These are phyloP conservation scores for Chalciporus piperatus DNA, from an alignment of 768 basidiomycete species.

Conservation along the genomic window DNA sequence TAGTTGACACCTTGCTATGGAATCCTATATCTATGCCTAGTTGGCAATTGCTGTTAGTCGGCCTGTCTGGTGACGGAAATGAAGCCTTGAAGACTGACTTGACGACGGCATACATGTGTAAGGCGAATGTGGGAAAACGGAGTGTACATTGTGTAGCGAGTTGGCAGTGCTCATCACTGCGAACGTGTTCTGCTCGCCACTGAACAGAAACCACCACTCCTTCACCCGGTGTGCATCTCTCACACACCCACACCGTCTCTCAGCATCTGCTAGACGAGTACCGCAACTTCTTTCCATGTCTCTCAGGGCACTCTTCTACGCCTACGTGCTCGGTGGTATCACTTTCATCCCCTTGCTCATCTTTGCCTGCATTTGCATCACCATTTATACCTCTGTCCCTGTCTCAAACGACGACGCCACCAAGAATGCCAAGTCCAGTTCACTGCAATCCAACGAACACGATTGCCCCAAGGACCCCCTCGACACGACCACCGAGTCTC, in stretches of 20 bases:
- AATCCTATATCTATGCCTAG: not conserved
- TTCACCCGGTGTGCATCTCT: not conserved
- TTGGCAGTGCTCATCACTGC: too few species aligned
- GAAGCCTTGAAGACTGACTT: not conserved
- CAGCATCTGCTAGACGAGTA: not conserved
- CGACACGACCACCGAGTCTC: conserved; percentile 19
- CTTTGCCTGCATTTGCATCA: conserved; percentile 52
- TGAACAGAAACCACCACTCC: not conserved
- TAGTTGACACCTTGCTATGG: not conserved
- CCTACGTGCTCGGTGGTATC: conserved; percentile 86
- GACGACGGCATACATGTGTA: too few species aligned
- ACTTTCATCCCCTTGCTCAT: conserved; percentile 85
- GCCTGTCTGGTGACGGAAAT: conserved; percentile 13
- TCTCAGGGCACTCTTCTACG: conserved; percentile 69
- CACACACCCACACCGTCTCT: not conserved
- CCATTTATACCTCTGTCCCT: conserved; percentile 86
- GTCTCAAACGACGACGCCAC: conserved; percentile 51
- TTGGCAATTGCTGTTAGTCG: conserved; percentile 4
- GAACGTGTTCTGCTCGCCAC: too few species aligned
- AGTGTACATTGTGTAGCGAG: not conserved
- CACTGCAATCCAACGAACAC: conserved; percentile 17
- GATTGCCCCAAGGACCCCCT: conserved; percentile 28
- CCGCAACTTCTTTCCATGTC: conserved; percentile 44
- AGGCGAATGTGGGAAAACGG: not conserved
- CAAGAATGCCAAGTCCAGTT: conserved; percentile 36